A percentile compares a stretch with the other conserved stretches of the same genome.
Evolutionary conservation across 306 rosid genomes (phyloP).

Genomic region (apple (Malus domestica)): DNA sequence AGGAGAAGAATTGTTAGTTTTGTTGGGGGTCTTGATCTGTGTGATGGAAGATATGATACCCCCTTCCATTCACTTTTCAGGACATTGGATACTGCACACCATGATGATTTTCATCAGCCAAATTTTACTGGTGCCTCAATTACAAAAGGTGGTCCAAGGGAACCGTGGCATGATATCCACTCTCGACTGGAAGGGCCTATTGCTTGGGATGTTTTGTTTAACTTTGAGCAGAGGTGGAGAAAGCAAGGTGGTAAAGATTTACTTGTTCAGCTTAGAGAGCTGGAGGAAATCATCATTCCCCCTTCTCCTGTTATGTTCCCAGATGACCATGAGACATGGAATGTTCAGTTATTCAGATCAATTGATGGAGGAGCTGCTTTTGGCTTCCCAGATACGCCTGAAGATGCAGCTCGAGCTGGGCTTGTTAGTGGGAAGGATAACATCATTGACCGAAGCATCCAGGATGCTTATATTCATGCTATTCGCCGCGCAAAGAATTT

Average conservation of each 20-base stretch:
- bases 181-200: constrained; percentile 43
- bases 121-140: constrained; percentile 32
- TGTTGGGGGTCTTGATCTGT: constrained; percentile 45
- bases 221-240: constrained; percentile 50
- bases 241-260: constrained; percentile 48
- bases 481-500: constrained; percentile 45
- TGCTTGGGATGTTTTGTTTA: constrained; percentile 47
- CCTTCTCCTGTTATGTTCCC: constrained; percentile 46
- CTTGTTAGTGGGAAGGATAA: constrained; percentile 48
- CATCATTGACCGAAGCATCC: constrained; percentile 47
- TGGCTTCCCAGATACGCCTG: constrained; percentile 44
- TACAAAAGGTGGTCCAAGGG: constrained; percentile 45
- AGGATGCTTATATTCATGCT: constrained; percentile 44
- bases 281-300: constrained; percentile 31
- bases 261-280: constrained; percentile 36
- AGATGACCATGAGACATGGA: constrained; percentile 38
- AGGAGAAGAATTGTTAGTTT: constrained; percentile 38
- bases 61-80: constrained; percentile 44
- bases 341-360: constrained; percentile 42
- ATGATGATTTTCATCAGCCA: constrained; percentile 50
- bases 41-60: constrained; percentile 47
- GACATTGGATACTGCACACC: constrained; percentile 42
- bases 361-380: constrained; percentile 49
- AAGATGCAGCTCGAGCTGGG: constrained; percentile 37
- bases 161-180: constrained; percentile 54